These are phyloP conservation scores for Kwoniella sp. DNA, from an alignment of 768 basidiomycete genomes.

Conservation along the genomic window DNA sequence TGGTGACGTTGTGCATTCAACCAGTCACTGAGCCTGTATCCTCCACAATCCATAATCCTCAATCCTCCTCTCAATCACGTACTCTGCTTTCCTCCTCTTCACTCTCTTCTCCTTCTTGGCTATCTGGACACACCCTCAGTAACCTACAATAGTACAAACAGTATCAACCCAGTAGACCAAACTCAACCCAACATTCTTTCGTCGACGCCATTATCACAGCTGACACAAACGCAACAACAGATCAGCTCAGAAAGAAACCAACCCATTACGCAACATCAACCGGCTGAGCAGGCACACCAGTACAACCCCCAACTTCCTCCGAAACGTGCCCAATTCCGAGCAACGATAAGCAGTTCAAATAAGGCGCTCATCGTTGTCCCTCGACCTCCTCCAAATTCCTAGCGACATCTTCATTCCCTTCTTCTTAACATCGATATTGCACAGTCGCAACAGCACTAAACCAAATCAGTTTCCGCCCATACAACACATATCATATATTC, in stretches of 20 bases:
- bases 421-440: not conserved
- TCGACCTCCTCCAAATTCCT: not conserved
- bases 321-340: not conserved
- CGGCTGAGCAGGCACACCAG: not conserved
- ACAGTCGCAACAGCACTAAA: too few species aligned
- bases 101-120: not conserved
- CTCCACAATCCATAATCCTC: not conserved
- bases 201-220: not conserved
- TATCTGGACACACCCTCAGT: too few species aligned
- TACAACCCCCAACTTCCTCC: slow-evolving; percentile 1
- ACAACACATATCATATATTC: not conserved
- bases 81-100: not conserved
- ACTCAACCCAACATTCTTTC: not conserved
- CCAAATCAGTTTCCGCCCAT: too few species aligned
- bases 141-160: not conserved
- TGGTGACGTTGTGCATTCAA: not conserved
- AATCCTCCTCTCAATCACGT: not conserved
- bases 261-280: not conserved
- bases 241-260: not conserved
- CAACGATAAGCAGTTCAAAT: not conserved
- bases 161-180: not conserved
- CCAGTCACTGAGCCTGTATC: not conserved
- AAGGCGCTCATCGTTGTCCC: not conserved
- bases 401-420: not conserved
- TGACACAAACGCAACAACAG: not conserved